Evolutionary conservation across 2,329 filamentous ascomycete species (phyloP), one percentile per base, ranked within the genome.

Genomic region (Trichoderma lentiforme): DNA sequence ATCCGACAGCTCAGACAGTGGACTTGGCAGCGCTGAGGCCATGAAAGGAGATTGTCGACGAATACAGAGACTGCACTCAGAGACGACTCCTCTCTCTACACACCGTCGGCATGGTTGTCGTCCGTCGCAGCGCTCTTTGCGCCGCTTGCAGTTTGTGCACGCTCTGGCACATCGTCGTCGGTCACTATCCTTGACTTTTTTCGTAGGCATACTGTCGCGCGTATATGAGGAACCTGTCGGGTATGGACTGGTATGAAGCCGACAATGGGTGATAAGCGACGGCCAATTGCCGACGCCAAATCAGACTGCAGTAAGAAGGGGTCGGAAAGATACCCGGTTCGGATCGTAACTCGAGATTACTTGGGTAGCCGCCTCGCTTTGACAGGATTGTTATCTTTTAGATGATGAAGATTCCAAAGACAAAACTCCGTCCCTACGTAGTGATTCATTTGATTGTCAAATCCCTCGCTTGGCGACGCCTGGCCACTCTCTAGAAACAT

Each of bases 51-150:
- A 65, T 5, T 28, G 43, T 8, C 62, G 30, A 9, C 43, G 43
- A 32, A 53, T 3, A 53, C 43, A 32, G 3, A 65, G 43, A n/a
- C 34, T 53, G 28, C 62, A 65, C n/a, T 65, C 62, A 3, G 43
- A 65, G 26, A 8, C n/a, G 1, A 51, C 62, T 36, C 62, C 62
- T 8, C 62, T 65, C 28, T 53, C 62, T 53, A 53, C 30, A 30
- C 62, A 65, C 6, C 62, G 62, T 8, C 62, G 62, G 21, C 43
- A 65, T 36, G 43, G 62, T 30, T 65, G 62, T 47, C 43, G 43
- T 34, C 43, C 62, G 18, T 65, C 62, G 28, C 62, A 65, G 28
- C 62, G 62, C 28, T 65, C 62, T 28, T 65, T 65, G 62, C 62
- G 62, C 12, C 51, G 64, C 28, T 67, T 57, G 34, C 21, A 67